A percentile compares a stretch with the other conserved stretches of the same genome.
Conservation (phyloP, 176 grass and related monocot genomes). For the Aechmea fasciata region DNA sequence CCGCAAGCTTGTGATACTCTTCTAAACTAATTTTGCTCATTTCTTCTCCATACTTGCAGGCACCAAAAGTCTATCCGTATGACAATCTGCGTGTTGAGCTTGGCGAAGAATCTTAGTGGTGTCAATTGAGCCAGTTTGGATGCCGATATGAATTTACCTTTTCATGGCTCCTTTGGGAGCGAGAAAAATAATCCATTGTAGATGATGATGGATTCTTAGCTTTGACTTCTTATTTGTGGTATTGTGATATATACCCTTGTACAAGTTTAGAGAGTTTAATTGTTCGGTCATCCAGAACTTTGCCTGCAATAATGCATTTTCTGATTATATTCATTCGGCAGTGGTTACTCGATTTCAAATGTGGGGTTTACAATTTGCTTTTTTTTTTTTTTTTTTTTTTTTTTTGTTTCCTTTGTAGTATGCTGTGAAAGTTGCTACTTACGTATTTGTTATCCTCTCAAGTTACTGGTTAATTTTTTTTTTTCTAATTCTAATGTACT, state of each 20-base stretch:
- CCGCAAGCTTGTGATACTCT: not conserved
- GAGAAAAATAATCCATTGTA: conserved; percentile 13
- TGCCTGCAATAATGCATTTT: not conserved
- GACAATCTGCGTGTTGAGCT: conserved; percentile 84
- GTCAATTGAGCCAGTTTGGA: conserved; percentile 9
- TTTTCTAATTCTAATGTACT: too few relatives aligned
- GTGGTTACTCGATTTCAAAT: not conserved
- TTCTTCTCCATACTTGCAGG: conserved; percentile 32
- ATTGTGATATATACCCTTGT: not conserved
- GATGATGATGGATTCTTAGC: not conserved
- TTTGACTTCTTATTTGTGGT: not conserved
- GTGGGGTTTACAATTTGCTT: not conserved
- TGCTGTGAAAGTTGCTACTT: too few relatives aligned
- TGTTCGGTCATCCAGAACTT: not conserved
- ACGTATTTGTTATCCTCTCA: too few relatives aligned
- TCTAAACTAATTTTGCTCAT: conserved; percentile 1
- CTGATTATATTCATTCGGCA: not conserved
- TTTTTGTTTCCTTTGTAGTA: too few relatives aligned
- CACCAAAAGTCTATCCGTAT: conserved; percentile 91
- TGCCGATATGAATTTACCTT: not conserved
- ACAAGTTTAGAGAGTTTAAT: not conserved
- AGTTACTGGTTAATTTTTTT: too few relatives aligned
- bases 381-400: not conserved
- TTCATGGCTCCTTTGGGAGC: not conserved
- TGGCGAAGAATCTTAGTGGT: conserved; percentile 46